phyloP scores from a whole-genome alignment of 2,329 filamentous ascomycete species.

The Epichloe brachyelytri region DNA sequence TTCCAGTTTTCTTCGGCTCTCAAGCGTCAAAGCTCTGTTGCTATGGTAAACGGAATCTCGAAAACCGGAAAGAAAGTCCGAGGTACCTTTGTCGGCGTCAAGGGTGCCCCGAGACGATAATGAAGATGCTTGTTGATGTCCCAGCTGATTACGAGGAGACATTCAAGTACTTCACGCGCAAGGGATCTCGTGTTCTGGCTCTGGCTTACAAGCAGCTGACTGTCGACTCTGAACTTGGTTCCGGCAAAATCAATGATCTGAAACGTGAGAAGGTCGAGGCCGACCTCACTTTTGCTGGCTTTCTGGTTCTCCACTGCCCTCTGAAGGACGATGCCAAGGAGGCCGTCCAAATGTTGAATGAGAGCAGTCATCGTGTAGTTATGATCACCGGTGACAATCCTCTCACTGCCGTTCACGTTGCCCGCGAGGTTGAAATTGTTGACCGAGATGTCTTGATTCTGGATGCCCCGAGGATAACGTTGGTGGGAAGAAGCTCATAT shows the following conservation, averaged over 20 bases:
- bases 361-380: conserved; percentile 94
- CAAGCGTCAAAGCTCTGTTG: conserved; percentile 91
- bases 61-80: conserved; percentile 63
- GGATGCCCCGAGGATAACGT: conserved; percentile 87
- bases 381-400: conserved; percentile 99
- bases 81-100: conserved; percentile 87
- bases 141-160: conserved; percentile 93
- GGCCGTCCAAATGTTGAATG: conserved; percentile 91
- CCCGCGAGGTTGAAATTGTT: conserved; percentile 90
- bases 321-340: conserved; percentile 93
- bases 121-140: conserved; percentile 74
- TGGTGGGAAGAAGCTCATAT: conserved; percentile 70
- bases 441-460: conserved; percentile 90
- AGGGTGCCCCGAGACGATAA: conserved; percentile 97
- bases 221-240: conserved; percentile 65
- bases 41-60: conserved; percentile 63
- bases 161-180: conserved; percentile 94
- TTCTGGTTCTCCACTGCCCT: conserved; percentile 88
- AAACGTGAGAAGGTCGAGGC: conserved; percentile 87
- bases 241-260: conserved; percentile 79
- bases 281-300: conserved; percentile 79
- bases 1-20: conserved; percentile 97
- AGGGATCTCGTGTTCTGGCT: conserved; percentile 85
- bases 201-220: conserved; percentile 90
- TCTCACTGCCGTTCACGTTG: conserved; percentile 89